Evolutionary conservation across 306 rosid species (phyloP), one percentile per base, ranked within the genome.

Genomic region (Quercus wislizeni): DNA sequence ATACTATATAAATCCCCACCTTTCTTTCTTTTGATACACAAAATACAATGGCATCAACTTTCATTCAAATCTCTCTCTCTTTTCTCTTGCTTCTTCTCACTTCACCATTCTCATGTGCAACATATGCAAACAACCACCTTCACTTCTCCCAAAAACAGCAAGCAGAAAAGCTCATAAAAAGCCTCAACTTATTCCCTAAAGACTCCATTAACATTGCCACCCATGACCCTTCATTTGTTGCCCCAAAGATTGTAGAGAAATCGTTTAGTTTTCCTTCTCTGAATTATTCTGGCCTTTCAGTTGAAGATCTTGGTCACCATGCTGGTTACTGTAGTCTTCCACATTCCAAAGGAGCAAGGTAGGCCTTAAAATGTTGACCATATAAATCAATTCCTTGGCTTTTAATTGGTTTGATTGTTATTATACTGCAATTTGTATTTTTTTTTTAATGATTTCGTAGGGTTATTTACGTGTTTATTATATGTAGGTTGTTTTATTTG

Each of bases 251-350:
- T 49, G 89, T 88, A 2, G 98, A 96, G 78, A 96, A 91, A 78
- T 77, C 73, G 51, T 86, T 96, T 54, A 75, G 23, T 62, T 89
- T 96, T 72, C 96, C 97, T 43, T 49, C 63, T 67, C 79, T 89
- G 71, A 75, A 56, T 59, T 69, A 72, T 43, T 69, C 85, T 71
- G 84, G 81, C 13, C 74, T 92, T 73, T 89, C 94, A 61, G 85
- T 87, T 81, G 35, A 86, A 87, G 94, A 95, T 2, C 86, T 91
- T 62, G 98, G 94, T 49, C 99, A 95, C 81, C 93, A 90, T 85
- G 98, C 99, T 28, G 96, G 99, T 8, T 96, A 93, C 63, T 93
- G 89, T 77, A 52, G 76, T 20, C 98, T 96, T 84, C 97, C 96
- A 30, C 87, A 78, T 72, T 83, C 98, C 61, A 85, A 91, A 74